Percentiles rank a stretch among this genome's conserved stretches.
These are phyloP conservation scores for Eleusine coracana DNA, from an alignment of 176 grass and related monocot genomes.

Conservation along the genomic window DNA sequence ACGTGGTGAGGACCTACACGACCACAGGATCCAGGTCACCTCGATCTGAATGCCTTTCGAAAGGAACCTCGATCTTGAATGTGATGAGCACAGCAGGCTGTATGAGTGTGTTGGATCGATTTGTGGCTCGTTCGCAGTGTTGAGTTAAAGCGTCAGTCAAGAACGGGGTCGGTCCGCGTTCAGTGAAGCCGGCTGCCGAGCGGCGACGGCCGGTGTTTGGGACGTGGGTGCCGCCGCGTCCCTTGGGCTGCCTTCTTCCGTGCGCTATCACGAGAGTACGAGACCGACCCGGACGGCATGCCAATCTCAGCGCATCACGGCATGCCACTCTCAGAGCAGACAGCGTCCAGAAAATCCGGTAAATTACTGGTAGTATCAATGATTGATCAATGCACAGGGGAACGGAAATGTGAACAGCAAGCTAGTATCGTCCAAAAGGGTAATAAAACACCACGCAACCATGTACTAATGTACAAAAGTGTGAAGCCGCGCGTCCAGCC, in stretches of 20 bases:
- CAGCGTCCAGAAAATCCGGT: background rate
- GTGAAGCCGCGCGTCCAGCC: constrained; percentile 45
- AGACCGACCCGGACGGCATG: too few relatives aligned
- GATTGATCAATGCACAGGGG: constrained; percentile 2
- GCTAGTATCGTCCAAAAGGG: constrained; percentile 23
- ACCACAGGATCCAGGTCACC: constrained; percentile 9
- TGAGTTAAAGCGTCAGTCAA: background rate
- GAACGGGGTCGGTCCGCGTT: background rate
- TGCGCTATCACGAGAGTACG: too few relatives aligned
- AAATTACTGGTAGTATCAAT: background rate
- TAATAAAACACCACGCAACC: constrained; percentile 28
- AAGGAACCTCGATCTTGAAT: background rate
- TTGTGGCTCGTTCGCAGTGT: background rate
- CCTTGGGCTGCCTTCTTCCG: background rate
- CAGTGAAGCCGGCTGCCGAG: background rate
- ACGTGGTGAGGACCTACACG: background rate
- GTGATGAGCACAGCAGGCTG: background rate
- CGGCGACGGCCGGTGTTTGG: background rate
- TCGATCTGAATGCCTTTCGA: background rate
- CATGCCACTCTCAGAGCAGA: constrained; percentile 1
- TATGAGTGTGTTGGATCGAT: background rate
- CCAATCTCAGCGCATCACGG: background rate
- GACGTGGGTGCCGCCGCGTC: background rate
- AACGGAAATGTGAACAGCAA: constrained; percentile 16
- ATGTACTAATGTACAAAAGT: constrained; percentile 50